Evolutionary conservation across 2,329 filamentous ascomycete species (phyloP).

Genomic region (Scleromitrula shiraiana): DNA sequence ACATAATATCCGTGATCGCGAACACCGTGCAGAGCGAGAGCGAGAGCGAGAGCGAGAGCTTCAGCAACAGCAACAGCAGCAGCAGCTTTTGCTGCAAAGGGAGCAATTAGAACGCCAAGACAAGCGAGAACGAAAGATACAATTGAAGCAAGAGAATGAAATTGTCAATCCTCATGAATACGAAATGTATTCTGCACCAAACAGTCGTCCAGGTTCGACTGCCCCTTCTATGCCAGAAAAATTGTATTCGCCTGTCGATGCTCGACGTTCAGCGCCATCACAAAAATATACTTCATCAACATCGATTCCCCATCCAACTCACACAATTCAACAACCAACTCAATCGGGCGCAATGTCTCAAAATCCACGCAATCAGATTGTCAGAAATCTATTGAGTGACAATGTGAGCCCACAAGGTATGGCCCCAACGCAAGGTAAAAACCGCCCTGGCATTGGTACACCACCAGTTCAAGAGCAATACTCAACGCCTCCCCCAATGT

Average conservation of each 20-base stretch:
- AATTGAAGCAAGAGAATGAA: constrained; percentile 28
- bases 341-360: too few species aligned
- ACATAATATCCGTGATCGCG: background rate
- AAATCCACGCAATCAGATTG: constrained; percentile 19
- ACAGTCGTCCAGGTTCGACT: constrained; percentile 16
- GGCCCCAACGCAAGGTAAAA: constrained; percentile 21
- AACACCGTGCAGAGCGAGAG: background rate
- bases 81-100: too few species aligned
- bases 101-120: constrained; percentile 10
- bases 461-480: constrained; percentile 22
- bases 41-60: constrained; percentile 9
- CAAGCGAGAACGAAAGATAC: constrained; percentile 18
- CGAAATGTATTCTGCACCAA: constrained; percentile 24
- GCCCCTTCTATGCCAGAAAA: constrained; percentile 21
- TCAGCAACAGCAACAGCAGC: constrained; percentile 8
- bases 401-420: constrained; percentile 17
- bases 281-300: constrained; percentile 16
- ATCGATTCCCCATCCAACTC: too few species aligned
- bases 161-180: constrained; percentile 31
- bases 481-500: constrained; percentile 15
- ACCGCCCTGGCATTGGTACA: constrained; percentile 24
- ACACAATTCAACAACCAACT: constrained; percentile 12
- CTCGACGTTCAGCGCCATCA: constrained; percentile 18
- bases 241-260: constrained; percentile 15
- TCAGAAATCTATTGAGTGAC: constrained; percentile 22